Percentiles rank a stretch among this genome's conserved stretches.
Conservation (phyloP, 257 asterid species). For the Cinchona pubescens region DNA sequence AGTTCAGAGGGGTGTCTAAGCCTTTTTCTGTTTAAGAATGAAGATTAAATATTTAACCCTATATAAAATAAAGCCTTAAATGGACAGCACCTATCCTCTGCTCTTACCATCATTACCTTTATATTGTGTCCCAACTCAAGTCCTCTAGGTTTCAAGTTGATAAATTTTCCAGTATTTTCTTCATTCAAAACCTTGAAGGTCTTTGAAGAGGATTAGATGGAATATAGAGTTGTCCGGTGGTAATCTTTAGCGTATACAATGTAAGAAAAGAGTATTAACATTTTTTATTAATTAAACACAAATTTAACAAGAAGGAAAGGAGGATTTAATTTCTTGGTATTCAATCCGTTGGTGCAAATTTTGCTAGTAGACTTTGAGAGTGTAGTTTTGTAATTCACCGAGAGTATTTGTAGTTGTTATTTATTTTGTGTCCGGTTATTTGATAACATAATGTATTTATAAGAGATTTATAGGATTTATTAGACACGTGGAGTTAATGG, state of each 20-base stretch:
- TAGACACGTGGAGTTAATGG: no score
- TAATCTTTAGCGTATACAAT: no score
- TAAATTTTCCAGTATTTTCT: not conserved
- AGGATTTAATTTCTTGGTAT: not conserved
- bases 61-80: slow-evolving; percentile 62
- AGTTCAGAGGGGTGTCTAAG: slow-evolving; percentile 42
- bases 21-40: no score
- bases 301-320: not conserved
- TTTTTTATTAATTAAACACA: not conserved
- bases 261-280: not conserved
- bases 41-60: not conserved
- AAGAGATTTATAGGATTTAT: no score
- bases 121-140: not conserved
- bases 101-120: slow-evolving; percentile 30
- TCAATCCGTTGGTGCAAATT: no score
- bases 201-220: not conserved
- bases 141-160: slow-evolving; percentile 11
- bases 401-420: no score
- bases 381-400: no score
- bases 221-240: not conserved
- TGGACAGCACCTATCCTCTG: slow-evolving; percentile 79
- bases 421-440: no score
- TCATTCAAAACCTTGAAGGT: not conserved
- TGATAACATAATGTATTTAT: no score
- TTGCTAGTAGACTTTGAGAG: no score